phyloP scores from a whole-genome alignment of 202 grass and related monocot genomes.

The Hordeum pubiflorum region DNA sequence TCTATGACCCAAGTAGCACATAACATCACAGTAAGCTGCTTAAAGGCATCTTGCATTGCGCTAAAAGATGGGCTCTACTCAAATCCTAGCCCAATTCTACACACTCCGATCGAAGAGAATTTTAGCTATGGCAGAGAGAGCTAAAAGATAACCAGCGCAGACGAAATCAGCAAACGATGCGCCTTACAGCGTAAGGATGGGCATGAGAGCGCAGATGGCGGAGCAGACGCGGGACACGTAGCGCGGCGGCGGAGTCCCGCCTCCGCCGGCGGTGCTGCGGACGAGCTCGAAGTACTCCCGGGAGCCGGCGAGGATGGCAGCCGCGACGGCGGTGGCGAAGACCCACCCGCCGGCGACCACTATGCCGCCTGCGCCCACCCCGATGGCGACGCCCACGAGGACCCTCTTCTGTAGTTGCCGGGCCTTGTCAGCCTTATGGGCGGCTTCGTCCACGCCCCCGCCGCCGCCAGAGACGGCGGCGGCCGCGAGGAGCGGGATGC shows the following conservation, averaged over 20 bases:
- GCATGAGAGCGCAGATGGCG: constrained; percentile 79
- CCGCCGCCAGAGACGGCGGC: not conserved
- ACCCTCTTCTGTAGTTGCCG: constrained; percentile 61
- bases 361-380: constrained; percentile 65
- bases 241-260: constrained; percentile 61
- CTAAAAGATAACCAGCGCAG: too few relatives aligned
- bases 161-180: not conserved
- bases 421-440: constrained; percentile 2
- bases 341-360: constrained; percentile 71
- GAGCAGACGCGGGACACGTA: constrained; percentile 88
- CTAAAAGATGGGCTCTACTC: too few relatives aligned
- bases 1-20: too few relatives aligned
- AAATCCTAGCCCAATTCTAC: too few relatives aligned
- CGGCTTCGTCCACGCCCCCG: not conserved
- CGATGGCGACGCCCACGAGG: constrained; percentile 71
- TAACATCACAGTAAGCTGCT: too few relatives aligned
- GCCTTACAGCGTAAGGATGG: constrained; percentile 78
- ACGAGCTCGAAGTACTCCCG: constrained; percentile 90
- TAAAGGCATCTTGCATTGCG: too few relatives aligned
- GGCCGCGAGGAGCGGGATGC: constrained; percentile 23
- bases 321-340: constrained; percentile 41
- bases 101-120: too few relatives aligned
- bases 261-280: constrained; percentile 40
- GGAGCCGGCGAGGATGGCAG: constrained; percentile 35
- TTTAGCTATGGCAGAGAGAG: too few relatives aligned